phyloP scores from a whole-genome alignment of 352 stramenopile species.

The Blastocystis sp. region DNA sequence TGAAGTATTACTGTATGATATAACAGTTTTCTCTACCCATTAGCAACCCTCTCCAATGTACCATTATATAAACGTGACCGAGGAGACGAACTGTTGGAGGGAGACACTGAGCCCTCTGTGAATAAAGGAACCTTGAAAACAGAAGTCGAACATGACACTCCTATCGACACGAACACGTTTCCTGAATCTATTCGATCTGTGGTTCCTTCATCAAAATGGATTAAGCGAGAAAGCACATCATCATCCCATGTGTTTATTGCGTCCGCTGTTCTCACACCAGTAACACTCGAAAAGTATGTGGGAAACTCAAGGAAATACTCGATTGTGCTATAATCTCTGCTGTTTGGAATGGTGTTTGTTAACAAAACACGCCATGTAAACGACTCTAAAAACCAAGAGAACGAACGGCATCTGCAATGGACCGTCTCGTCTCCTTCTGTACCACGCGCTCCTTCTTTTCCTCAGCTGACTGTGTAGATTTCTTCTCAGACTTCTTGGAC shows the following conservation, averaged over 20 bases:
- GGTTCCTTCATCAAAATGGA: constrained; percentile 13
- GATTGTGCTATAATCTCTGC: neutral
- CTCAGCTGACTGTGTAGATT: neutral
- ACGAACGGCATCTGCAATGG: neutral
- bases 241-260: constrained; percentile 29
- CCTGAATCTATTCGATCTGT: neutral
- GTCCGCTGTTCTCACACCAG: constrained; percentile 24
- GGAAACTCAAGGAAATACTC: constrained; percentile 48
- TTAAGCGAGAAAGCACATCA: neutral
- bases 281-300: constrained; percentile 20
- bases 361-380: neutral
- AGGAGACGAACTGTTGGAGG: neutral
- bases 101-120: too few relatives aligned
- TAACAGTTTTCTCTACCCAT: neutral
- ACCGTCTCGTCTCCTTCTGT: too few relatives aligned
- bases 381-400: neutral
- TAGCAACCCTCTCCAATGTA: constrained; percentile 52
- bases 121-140: too few relatives aligned
- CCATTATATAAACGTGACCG: constrained; percentile 34
- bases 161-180: too few relatives aligned
- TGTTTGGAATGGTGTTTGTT: neutral
- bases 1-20: constrained; percentile 41
- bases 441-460: neutral
- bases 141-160: too few relatives aligned
- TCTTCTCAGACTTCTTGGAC: neutral